phyloP scores from a whole-genome alignment of 768 basidiomycete genomes.

The Fistulinella prunicolor region DNA sequence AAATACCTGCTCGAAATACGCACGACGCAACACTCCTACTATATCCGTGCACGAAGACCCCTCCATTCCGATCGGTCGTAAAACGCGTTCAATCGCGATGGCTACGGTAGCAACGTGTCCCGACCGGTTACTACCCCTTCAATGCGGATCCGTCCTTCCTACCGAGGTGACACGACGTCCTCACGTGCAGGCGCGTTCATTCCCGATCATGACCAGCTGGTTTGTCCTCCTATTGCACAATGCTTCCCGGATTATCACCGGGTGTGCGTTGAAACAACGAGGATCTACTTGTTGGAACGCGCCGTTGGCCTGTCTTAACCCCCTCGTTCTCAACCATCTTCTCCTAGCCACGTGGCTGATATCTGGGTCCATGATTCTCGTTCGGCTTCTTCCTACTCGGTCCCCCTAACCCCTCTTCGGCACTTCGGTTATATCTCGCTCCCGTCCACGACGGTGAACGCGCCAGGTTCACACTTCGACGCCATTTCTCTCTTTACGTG shows the following conservation, averaged over 20 bases:
- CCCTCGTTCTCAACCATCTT: not conserved
- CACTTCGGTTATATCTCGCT: constrained; percentile 9
- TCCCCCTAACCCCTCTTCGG: constrained; percentile 3
- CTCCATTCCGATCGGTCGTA: not conserved
- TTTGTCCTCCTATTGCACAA: not conserved
- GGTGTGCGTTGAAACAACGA: constrained; percentile 16
- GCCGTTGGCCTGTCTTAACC: not conserved
- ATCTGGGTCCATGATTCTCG: not conserved
- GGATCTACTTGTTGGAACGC: constrained; percentile 4
- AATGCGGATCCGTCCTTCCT: not conserved
- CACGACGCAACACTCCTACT: constrained; percentile 10
- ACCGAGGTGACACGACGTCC: not conserved
- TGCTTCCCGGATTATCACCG: not conserved
- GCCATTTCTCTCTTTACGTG: constrained; percentile 6
- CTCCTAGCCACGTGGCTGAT: constrained; percentile 3
- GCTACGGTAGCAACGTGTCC: constrained; percentile 12
- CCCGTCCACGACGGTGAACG: constrained; percentile 4
- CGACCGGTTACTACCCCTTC: not conserved
- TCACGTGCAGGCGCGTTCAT: not conserved
- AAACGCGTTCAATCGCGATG: constrained; percentile 11
- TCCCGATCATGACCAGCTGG: not conserved
- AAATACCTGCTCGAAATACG: not conserved
- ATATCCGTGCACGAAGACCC: not conserved
- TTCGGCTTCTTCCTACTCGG: constrained; percentile 1
- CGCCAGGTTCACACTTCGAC: not conserved